Percentiles rank a stretch among this genome's conserved stretches.
Conservation (phyloP, 768 basidiomycete genomes). For the Dioszegia crocea region DNA sequence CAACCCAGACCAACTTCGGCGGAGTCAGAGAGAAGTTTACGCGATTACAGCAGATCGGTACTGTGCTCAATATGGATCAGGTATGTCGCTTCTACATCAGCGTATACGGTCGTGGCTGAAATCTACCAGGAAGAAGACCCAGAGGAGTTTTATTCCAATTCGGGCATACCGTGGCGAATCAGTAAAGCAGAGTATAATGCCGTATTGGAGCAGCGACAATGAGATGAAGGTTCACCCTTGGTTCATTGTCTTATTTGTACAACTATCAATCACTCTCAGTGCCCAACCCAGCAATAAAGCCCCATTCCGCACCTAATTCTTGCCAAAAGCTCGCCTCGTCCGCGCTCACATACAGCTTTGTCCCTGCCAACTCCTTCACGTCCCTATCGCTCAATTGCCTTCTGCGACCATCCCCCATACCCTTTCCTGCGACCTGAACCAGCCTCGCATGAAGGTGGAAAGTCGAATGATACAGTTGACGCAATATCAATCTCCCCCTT, state of each 20-base stretch:
- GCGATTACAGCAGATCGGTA: constrained; percentile 87
- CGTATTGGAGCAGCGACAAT: constrained; percentile 34
- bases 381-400: constrained; percentile 18
- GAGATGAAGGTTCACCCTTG: neutral
- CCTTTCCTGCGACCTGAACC: neutral
- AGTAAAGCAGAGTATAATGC: constrained; percentile 36
- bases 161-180: constrained; percentile 60
- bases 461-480: constrained; percentile 33
- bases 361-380: constrained; percentile 21
- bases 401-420: neutral
- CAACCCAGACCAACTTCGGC: constrained; percentile 82
- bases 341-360: constrained; percentile 13
- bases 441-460: constrained; percentile 30
- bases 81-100: constrained; percentile 27
- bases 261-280: neutral
- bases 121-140: constrained; percentile 77
- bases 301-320: constrained; percentile 25
- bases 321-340: constrained; percentile 24
- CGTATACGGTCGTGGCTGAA: neutral
- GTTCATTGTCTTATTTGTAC: neutral
- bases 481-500: constrained; percentile 25
- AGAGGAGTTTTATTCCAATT: constrained; percentile 88
- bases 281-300: constrained; percentile 5
- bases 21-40: constrained; percentile 88
- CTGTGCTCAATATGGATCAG: constrained; percentile 76